Evolutionary conservation across 2,329 filamentous ascomycete species (phyloP), one percentile per base, ranked within the genome.

Genomic region (Ophiostoma fasciatum): DNA sequence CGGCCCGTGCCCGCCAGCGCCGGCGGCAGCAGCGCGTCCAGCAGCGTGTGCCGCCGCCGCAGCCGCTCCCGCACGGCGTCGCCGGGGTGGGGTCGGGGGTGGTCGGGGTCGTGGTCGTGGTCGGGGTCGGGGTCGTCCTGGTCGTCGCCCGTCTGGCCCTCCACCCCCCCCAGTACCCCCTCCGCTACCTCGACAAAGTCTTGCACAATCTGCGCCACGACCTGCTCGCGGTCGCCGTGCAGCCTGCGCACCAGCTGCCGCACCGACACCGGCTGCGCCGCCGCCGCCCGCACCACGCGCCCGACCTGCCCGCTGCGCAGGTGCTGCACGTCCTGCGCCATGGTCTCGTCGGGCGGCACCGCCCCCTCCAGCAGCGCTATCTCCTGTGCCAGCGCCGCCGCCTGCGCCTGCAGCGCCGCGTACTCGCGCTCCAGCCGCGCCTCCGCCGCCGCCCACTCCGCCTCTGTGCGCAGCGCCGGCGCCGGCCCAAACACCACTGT

Each of bases 151-250:
- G n/a, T n/a, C n/a, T n/a, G n/a, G n/a, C n/a, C n/a, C n/a, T n/a
- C n/a, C n/a, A n/a, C n/a, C n/a, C n/a, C n/a, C n/a, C n/a, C n/a
- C 12, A 46, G 17, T 10, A 32, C 33, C 40, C 40, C 42, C 29
- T 38, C 30, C 12, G 40, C 32, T n/a, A 46, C 44, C 28, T 39
- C 35, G 18, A 33, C 26, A 35, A 46, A 45, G 32, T 46, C 44
- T 13, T 40, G 33, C 6, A 40, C 31, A 20, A 45, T 23, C 5
- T 38, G 26, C 13, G 36, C 33, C n/a, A 42, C 21, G 18, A 39
- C 43, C 29, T 18, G 11, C 10, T 37, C 15, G 9, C 36, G 31
- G 34, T 39, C 33, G 17, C 32, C 39, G 4, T 28, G 19, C 15
- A 45, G 37, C 15, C 39, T 36, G 3, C 39, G 37, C 19, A 40